Percentiles rank a stretch among this genome's conserved stretches.
phyloP scores from a whole-genome alignment of 1,284 basidiomycete species.

The Leccinum huronense region DNA sequence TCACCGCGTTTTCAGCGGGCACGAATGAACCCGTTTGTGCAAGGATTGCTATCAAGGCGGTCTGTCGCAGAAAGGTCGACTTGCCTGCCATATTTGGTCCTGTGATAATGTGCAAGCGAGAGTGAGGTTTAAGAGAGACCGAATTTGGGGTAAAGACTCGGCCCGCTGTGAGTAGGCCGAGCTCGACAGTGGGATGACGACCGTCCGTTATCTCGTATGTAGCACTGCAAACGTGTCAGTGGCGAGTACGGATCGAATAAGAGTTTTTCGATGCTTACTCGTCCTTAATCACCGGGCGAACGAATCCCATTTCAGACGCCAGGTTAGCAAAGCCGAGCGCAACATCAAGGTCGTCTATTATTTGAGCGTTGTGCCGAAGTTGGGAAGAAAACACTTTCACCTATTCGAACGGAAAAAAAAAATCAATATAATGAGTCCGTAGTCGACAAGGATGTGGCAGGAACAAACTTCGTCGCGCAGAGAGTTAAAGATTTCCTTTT shows the following conservation, averaged over 20 bases:
- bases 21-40: conserved; percentile 94
- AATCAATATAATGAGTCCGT: conserved; percentile 1
- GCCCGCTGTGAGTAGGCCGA: conserved; percentile 75
- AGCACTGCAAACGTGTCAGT: conserved; percentile 42
- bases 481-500: conserved; percentile 69
- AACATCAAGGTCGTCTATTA: conserved; percentile 90
- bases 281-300: conserved; percentile 69
- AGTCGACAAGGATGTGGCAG: background rate
- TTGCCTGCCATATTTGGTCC: conserved; percentile 98
- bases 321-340: conserved; percentile 79
- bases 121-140: conserved; percentile 56
- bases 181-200: conserved; percentile 91
- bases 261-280: conserved; percentile 52
- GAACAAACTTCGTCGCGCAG: conserved; percentile 62
- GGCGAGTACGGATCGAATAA: background rate
- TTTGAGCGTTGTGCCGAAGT: conserved; percentile 73
- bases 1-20: conserved; percentile 74
- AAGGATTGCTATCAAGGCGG: conserved; percentile 86
- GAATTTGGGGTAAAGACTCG: conserved; percentile 85
- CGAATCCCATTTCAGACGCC: conserved; percentile 77
- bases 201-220: conserved; percentile 73
- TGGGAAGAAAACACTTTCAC: conserved; percentile 56
- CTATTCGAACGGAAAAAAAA: conserved; percentile 37
- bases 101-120: conserved; percentile 79
- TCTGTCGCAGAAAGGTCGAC: conserved; percentile 90